Evolutionary conservation across 75 land plant genomes (phyloP).

Genomic region (Isoetes taiwanensis): DNA sequence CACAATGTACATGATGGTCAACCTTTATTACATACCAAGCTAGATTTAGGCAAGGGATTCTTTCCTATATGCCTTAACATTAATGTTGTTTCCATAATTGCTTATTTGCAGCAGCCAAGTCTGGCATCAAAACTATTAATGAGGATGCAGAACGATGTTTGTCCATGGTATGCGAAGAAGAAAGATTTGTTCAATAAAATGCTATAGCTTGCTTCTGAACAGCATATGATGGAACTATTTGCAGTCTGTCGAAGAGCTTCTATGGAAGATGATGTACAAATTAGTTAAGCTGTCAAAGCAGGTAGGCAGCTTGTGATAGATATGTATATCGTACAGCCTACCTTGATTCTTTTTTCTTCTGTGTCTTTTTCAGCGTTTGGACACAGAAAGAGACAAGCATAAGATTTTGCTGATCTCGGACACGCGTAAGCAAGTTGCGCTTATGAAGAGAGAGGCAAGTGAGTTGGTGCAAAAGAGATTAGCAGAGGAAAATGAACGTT

Average conservation of each 20-base stretch:
- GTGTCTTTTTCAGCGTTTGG: slow-evolving; percentile 45
- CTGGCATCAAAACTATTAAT: slow-evolving; percentile 43
- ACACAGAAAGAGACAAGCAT: slow-evolving; percentile 59
- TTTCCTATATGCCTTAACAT: too few species aligned
- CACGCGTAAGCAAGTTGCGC: slow-evolving; percentile 52
- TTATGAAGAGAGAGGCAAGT: slow-evolving; percentile 48
- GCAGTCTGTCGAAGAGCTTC: slow-evolving; percentile 81
- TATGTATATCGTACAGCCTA: too few species aligned
- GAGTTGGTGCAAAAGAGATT: slow-evolving; percentile 75
- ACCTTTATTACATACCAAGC: slow-evolving; percentile 3
- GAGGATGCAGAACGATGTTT: slow-evolving; percentile 82
- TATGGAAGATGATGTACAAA: slow-evolving; percentile 48
- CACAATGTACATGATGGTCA: background rate
- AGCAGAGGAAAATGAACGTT: slow-evolving; percentile 68
- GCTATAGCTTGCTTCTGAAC: background rate
- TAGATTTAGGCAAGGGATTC: background rate
- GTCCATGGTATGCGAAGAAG: slow-evolving; percentile 75
- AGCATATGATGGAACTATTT: background rate
- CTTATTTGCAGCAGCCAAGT: slow-evolving; percentile 75
- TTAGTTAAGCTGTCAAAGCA: slow-evolving; percentile 69
- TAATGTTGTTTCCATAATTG: too few species aligned
- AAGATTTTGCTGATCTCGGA: slow-evolving; percentile 52
- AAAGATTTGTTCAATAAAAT: background rate
- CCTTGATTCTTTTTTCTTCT: too few species aligned
- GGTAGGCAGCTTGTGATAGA: too few species aligned